Base-by-base conservation (phyloP, 2,329 filamentous ascomycete species). In the Ceratocystis destructans region DNA sequence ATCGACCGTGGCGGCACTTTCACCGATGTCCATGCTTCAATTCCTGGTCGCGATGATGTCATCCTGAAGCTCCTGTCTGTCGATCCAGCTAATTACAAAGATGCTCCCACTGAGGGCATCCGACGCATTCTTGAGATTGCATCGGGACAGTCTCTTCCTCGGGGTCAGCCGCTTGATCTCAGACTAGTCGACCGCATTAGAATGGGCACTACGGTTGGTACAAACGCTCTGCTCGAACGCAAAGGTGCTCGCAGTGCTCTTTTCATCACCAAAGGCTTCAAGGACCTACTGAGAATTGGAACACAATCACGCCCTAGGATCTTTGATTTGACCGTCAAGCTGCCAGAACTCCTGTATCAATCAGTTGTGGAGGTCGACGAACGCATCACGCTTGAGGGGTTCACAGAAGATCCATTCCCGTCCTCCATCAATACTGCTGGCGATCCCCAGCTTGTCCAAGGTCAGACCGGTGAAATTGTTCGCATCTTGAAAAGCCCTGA, bases 131-230 rank as follows among this genome's bases (percentile, higher is more conserved):
- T 96, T 76, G 87, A 87, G 70, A 86, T 84, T 71, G 95, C 95
- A 75, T 84, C 86, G 1, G 81, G 82, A 65, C 81, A 82, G 67
- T 86, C 93, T 3, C 91, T 95, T 57, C 89, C 89, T 2, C 85
- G 91, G 61, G 90, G 90, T 31, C 80, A 91, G 73, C 79, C 88
- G 0, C 78, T 96, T 7, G 90, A 96, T 74, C 96, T 91, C 0
- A 83, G 85, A 20, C 78, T 86, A 72, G 95, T 96, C 71, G 89
- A 94, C 71, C 91, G 88, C 66, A 96, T 96, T 73, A 87, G 92
- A 61, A 96, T 96, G 92, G 92, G 92, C 57, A 96, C 92, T 1
- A 96, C 92, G 0, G 91, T 96, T 12, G 92, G 92, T 8, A 96
- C 92, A 0, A 96, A 96, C 74, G 92, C 92, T 0, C 77, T 96